A percentile compares a stretch with the other conserved stretches of the same genome.
These are phyloP conservation scores for Mycogone perniciosa DNA, from an alignment of 2,329 filamentous ascomycete species.

Conservation along the genomic window DNA sequence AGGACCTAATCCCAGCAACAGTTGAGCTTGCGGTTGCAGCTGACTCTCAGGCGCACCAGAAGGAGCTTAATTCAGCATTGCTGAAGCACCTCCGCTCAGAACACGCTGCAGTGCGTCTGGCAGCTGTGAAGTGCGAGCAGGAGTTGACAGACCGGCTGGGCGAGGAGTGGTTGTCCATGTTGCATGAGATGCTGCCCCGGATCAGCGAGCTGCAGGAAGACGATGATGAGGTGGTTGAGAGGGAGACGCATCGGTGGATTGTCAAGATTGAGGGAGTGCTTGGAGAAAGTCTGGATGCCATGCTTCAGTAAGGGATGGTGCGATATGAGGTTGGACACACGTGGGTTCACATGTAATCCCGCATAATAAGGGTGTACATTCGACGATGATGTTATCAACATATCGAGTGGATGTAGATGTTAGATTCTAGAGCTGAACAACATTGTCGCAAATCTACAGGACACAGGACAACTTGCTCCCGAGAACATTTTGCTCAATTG, in stretches of 20 bases:
- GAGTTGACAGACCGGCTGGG: slow-evolving; percentile 72
- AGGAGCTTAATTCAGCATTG: slow-evolving; percentile 73
- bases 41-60: slow-evolving; percentile 83
- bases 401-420: not conserved
- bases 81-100: slow-evolving; percentile 74
- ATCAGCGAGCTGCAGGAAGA: slow-evolving; percentile 96
- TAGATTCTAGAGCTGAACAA: not conserved
- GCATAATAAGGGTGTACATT: not conserved
- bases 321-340: not conserved
- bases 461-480: not conserved
- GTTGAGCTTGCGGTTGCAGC: slow-evolving; percentile 74
- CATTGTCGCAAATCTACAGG: not conserved
- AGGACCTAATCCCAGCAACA: slow-evolving; percentile 64
- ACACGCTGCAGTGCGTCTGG: slow-evolving; percentile 64
- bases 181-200: slow-evolving; percentile 93
- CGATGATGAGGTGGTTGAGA: slow-evolving; percentile 88
- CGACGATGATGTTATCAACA: not conserved
- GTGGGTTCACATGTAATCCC: not conserved
- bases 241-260: slow-evolving; percentile 86
- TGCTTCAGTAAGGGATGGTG: slow-evolving; percentile 64
- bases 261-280: slow-evolving; percentile 80
- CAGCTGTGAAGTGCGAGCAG: slow-evolving; percentile 76
- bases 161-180: slow-evolving; percentile 85
- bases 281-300: slow-evolving; percentile 84
- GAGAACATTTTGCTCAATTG: too few relatives aligned